Evolutionary conservation across 1,139 yeast species (phyloP).

Genomic region (Taphrina populina): DNA sequence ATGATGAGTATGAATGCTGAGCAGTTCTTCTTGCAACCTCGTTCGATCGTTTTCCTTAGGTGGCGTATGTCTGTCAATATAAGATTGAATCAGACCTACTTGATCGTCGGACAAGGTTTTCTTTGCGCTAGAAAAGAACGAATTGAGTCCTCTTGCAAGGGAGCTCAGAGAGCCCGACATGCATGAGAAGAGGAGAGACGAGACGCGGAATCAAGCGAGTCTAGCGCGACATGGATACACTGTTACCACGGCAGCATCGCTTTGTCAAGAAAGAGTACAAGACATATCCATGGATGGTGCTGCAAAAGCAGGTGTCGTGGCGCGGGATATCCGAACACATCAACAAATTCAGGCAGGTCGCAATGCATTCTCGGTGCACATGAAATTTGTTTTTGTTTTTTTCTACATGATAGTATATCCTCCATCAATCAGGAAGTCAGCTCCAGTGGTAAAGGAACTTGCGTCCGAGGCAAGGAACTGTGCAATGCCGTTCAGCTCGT

Average conservation of each 20-base stretch:
- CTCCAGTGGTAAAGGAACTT: slow-evolving; percentile 77
- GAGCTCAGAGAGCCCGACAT: slow-evolving; percentile 24
- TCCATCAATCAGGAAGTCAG: slow-evolving; percentile 80
- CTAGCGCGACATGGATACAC: no score
- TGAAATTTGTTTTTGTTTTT: not conserved
- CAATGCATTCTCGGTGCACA: no score
- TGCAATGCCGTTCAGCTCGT: slow-evolving; percentile 61
- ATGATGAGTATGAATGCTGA: slow-evolving; percentile 49
- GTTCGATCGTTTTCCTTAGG: slow-evolving; percentile 47
- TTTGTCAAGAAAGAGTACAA: no score
- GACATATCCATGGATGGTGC: no score
- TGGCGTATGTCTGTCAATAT: slow-evolving; percentile 49
- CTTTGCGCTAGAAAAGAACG: slow-evolving; percentile 3
- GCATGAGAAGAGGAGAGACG: no score
- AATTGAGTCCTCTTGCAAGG: slow-evolving; percentile 13
- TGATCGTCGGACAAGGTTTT: not conserved
- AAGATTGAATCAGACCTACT: not conserved
- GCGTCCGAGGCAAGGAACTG: slow-evolving; percentile 70
- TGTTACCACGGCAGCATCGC: no score
- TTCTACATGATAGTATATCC: slow-evolving; percentile 24
- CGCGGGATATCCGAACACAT: no score
- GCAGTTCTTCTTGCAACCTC: slow-evolving; percentile 55
- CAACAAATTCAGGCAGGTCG: no score
- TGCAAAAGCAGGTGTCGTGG: no score
- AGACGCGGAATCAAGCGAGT: no score